Base-by-base conservation (phyloP, 1,284 basidiomycete species). In the Papiliotrema flavescens region DNA sequence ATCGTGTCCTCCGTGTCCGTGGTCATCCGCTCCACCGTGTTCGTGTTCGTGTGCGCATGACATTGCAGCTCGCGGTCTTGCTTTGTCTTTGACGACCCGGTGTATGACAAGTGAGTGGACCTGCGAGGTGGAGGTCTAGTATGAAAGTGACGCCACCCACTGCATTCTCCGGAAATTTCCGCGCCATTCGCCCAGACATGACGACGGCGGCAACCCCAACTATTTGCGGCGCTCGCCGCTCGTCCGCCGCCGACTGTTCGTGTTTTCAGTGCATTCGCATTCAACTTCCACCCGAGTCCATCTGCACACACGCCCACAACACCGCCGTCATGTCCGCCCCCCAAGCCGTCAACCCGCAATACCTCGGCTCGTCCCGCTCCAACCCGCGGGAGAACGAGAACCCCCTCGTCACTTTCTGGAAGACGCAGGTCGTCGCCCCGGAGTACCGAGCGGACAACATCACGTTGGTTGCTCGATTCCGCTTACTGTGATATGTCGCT, bases 41-140 rank as follows among this genome's bases (percentile, higher is more conserved):
- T 73, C 65, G 47, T 62, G 63, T 49, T 74, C 70, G 54, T 70
- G 36, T 0, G 62, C 56, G 62, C 70, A 74, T 35, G 59, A 61
- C 71, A 71, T 71, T 35, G 24, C 20, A 26, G 37, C 32, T 23
- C 40, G 19, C 32, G 34, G 34, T 40, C 11, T 5, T 41, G 14
- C 2, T 35, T 9, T 32, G 49, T 35, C 4, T 4, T 5, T 4
- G 36, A 5, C 17, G n/a, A 42, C 23, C 28, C 28, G 5, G 28
- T 6, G 11, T 32, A 32, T 32, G 28, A 11, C 11, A 23, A 19
- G 44, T 28, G 28, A 26, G 46, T 42, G 47, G 36, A 55, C 19
- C 23, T 24, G 35, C 28, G 14, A 49, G 35, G 40, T 49, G 35
- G 23, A 47, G 22, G 23, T 35, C 14, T 7, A 44, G 8, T 44